phyloP scores from a whole-genome alignment of 176 grass and related monocot genomes.

The Oryza punctata region DNA sequence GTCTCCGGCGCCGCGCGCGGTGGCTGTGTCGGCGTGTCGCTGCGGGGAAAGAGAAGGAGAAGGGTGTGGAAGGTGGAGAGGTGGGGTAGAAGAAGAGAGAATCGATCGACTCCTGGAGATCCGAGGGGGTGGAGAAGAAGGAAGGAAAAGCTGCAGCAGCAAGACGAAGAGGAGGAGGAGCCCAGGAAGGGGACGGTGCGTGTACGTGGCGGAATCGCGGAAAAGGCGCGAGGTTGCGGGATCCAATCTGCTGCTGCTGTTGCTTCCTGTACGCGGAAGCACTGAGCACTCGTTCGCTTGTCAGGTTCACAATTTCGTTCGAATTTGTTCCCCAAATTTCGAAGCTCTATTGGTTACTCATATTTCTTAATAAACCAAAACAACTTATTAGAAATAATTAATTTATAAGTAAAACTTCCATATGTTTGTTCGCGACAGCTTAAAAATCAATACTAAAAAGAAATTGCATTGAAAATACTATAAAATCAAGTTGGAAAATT shows the following conservation, averaged over 20 bases:
- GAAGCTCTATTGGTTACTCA: too few relatives aligned
- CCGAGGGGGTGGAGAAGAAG: slow-evolving; percentile 4
- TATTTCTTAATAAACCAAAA: too few relatives aligned
- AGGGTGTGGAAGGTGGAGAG: neutral
- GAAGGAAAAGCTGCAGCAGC: neutral
- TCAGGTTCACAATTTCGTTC: neutral
- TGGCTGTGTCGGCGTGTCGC: neutral
- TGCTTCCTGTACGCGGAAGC: neutral
- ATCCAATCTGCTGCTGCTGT: neutral
- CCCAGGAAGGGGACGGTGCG: neutral
- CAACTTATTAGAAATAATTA: too few relatives aligned
- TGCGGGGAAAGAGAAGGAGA: neutral
- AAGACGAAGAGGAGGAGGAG: neutral
- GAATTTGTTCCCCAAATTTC: too few relatives aligned
- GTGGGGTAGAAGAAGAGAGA: neutral
- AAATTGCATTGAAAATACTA: too few relatives aligned
- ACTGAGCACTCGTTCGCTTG: too few relatives aligned
- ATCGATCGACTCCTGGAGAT: slow-evolving; percentile 6
- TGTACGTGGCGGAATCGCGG: slow-evolving; percentile 23
- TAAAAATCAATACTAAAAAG: too few relatives aligned
- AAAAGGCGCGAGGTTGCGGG: neutral
- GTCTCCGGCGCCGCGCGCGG: neutral
- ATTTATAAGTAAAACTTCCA: too few relatives aligned
- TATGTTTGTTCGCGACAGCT: too few relatives aligned
- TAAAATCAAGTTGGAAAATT: too few relatives aligned